Base-by-base conservation (phyloP, 83 land plant species). In the Thuja plicata region DNA sequence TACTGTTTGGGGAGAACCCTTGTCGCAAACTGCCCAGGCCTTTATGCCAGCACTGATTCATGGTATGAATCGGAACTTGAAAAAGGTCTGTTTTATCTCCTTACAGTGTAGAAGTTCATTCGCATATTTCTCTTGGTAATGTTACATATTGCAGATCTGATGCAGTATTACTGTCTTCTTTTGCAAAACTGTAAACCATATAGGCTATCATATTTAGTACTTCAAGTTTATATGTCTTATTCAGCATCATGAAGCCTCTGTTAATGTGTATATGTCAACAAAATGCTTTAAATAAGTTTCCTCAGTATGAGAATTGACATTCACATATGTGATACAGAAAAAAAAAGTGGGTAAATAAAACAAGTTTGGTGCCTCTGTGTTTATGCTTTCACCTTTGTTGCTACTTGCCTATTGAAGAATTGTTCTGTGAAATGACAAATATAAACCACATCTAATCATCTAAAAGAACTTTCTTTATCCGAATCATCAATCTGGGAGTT, bases 11-110 rank as follows among this genome's bases (percentile, higher is more conserved):
- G 99, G 98, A 54, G 98, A 97, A 60, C 98, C 99, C n/a, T 94
- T 96, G 15, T 92, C 96, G 10, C 98, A 97, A 92, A 96, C 99
- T 84, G 98, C 99, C 4, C 98, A 97, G 70, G 96, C 99, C 27
- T 96, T 97, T 88, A 97, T 97, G 98, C 99, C 99, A 62, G 95
- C 93, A 86, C 88, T 97, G 86, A 89, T 97, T 16, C 91, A 94
- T 87, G 99, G 99, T 54, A 38, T 87, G 41, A 91, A 92, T 78
- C 93, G 95, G 37, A 97, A 89, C 91, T 91, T 97, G 89, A 80
- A 85, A 60, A 95, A 95, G 97, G 99, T 97, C 77, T 84, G 37
- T 43, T 41, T 88, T 48, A 55, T 54, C 45, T 43, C 19, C 48
- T 89, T 32, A 19, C n/a, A 9, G 12, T 74, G 21, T 73, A 35